phyloP scores from a whole-genome alignment of 169 alveolate genomes.

The Plasmodium gonderi region DNA sequence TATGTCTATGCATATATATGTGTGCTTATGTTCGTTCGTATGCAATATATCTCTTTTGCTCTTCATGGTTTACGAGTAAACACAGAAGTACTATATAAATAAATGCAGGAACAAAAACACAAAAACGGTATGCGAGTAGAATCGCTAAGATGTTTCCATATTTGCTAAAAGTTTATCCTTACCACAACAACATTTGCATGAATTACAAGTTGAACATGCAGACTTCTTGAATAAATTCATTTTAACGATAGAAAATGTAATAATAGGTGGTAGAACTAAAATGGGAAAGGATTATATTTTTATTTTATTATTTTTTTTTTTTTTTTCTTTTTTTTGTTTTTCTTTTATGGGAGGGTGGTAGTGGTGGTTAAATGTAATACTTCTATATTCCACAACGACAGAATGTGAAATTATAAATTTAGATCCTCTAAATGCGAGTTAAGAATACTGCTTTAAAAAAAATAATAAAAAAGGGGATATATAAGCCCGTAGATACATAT shows the following conservation, averaged over 20 bases:
- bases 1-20: not conserved
- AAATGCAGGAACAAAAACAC: not conserved
- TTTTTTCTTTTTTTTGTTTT: not conserved
- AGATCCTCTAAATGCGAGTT: not conserved
- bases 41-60: too few species aligned
- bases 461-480: too few species aligned
- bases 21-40: too few species aligned
- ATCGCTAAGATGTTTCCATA: not conserved
- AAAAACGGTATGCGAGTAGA: not conserved
- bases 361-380: not conserved
- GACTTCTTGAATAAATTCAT: conserved; percentile 57
- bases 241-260: not conserved
- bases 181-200: conserved; percentile 71
- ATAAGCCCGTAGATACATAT: not conserved
- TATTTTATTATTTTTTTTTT: not conserved
- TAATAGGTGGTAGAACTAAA: not conserved
- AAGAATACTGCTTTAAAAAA: not conserved
- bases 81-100: not conserved
- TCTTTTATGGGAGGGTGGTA: not conserved
- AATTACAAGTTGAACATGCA: conserved; percentile 45
- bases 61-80: not conserved
- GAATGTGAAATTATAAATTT: not conserved
- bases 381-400: not conserved
- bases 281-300: not conserved
- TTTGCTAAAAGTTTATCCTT: not conserved